Evolutionary conservation across 1,284 basidiomycete genomes (phyloP).

Genomic region (Ustilago xerochloae): DNA sequence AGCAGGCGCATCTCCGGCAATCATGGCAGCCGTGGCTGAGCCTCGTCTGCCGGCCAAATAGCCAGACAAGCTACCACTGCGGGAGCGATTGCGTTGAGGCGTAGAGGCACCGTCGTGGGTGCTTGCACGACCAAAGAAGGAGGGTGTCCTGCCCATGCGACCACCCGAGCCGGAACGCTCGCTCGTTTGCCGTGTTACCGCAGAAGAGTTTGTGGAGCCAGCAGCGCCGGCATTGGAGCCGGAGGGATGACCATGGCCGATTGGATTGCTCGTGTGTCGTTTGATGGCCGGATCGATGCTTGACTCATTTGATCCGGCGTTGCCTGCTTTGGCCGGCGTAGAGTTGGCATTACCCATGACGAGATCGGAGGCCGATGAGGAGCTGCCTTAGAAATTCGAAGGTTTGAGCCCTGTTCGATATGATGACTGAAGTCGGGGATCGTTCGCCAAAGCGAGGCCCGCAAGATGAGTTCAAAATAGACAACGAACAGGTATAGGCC

Average conservation of each 20-base stretch:
- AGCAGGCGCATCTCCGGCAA: constrained; percentile 11
- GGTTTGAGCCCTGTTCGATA: too few relatives aligned
- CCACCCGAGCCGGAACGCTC: constrained; percentile 9
- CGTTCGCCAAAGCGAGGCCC: too few relatives aligned
- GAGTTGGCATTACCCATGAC: constrained; percentile 47
- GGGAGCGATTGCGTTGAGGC: constrained; percentile 27
- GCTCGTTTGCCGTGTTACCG: constrained; percentile 8
- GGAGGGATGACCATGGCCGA: not conserved
- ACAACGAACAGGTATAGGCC: too few relatives aligned
- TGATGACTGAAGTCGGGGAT: too few relatives aligned
- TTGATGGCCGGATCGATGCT: constrained; percentile 19
- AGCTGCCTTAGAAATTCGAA: not conserved
- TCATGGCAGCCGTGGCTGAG: constrained; percentile 25
- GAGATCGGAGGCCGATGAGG: not conserved
- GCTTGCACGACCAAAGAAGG: constrained; percentile 47
- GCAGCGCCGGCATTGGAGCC: not conserved
- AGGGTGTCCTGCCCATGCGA: constrained; percentile 20
- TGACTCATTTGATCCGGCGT: constrained; percentile 6
- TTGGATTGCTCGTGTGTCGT: constrained; percentile 26
- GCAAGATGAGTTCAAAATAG: too few relatives aligned
- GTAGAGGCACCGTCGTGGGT: constrained; percentile 47
- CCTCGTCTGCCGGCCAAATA: constrained; percentile 30
- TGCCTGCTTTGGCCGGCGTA: constrained; percentile 19
- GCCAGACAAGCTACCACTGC: constrained; percentile 44
- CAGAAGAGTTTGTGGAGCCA: not conserved